Base-by-base conservation (phyloP, 805 yeast genomes). In the Candida loeiensis region DNA sequence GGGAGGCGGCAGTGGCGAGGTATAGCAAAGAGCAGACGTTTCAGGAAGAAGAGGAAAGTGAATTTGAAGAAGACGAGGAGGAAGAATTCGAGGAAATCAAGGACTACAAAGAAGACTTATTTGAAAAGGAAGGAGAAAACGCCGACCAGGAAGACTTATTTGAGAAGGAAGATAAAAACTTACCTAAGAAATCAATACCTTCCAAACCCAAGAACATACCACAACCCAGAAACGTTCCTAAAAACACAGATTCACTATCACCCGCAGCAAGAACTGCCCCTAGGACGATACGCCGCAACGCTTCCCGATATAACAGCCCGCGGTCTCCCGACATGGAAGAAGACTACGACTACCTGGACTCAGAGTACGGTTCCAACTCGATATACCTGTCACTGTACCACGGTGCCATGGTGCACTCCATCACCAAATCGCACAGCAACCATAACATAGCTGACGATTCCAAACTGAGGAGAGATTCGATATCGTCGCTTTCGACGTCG, bases 361-460 rank as follows among this genome's bases (percentile, higher is more conserved):
- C 61, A 7, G 63, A 59, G 22, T 37, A 46, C 25, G 63, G 58
- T 19, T 45, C 58, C 17, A 45, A 43, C 16, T 53, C 60, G 4
- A 33, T 54, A 24, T 50, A 45, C 25, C 49, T 56, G 25, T 49
- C 63, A 4, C 43, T 49, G 13, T 56, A 49, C 19, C 60, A 66
- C 17, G 37, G 37, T 5, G 71, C 71, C 12, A 45, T 59, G 53
- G 62, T 68, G 8, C 72, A 64, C 44, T 67, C 73, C 11, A 67
- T 67, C 38, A 67, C 73, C 13, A 63, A 44, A 26, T 18, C 35
- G 5, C 20, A 33, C 16, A 32, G 27, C 4, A 37, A 43, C 13
- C 22, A 29, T 8, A 17, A 17, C 14, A 18, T 16, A 13, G 15
- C 27, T 16, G 38, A 26, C 15, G 35, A 34, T 8, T 36, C 36